Base-by-base conservation (phyloP, 176 grass and related monocot genomes). In the Musa beccarii region DNA sequence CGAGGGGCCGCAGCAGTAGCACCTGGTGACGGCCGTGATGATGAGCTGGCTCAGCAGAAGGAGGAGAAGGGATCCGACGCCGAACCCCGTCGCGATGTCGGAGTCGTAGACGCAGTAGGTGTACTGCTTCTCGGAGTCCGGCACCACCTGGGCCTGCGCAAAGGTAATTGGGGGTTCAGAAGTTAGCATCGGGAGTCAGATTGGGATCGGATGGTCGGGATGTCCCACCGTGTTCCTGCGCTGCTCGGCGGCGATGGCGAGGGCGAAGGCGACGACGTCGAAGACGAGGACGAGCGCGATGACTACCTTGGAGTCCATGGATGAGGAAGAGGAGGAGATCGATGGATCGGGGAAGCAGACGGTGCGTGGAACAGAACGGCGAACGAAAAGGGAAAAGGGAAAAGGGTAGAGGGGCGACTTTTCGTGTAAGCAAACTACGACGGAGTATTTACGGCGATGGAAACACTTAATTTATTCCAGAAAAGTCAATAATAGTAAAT, bases 1-100 rank as follows among this genome's bases (percentile, higher is more conserved):
- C 0, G 82, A 86, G n/a, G 82, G 82, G 1, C 95, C 95, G 70
- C 88, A 98, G 86, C 88, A 98, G 90, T 89, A 98, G 86, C 95
- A 98, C 0, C 76, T 74, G 84, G 90, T 98, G 59, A 74, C 81
- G 63, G 69, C 64, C 88, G 86, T 87, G 73, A 98, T 43, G 26
- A 93, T 20, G 71, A 62, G 68, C 84, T 98, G 94, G 59, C 86
- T 78, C 52, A 81, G 68, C 16, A 86, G 69, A 54, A 98, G 82
- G 34, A 98, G 82, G 73, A 98, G 79, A 1, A 98, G 82, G 75
- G 94, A 88, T 54, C 94, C 90, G 70, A 85, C 82, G 71, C 90
- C 94, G 74, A 85, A 88, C 2, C 94, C 90, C 8, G 94, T 98
- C 52, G 94, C 65, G 75, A 98, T 82, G 82, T 93, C 94, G 25